These are phyloP conservation scores for Rhodotorula sp. DNA, from an alignment of 1,284 basidiomycete species.

Conservation along the genomic window DNA sequence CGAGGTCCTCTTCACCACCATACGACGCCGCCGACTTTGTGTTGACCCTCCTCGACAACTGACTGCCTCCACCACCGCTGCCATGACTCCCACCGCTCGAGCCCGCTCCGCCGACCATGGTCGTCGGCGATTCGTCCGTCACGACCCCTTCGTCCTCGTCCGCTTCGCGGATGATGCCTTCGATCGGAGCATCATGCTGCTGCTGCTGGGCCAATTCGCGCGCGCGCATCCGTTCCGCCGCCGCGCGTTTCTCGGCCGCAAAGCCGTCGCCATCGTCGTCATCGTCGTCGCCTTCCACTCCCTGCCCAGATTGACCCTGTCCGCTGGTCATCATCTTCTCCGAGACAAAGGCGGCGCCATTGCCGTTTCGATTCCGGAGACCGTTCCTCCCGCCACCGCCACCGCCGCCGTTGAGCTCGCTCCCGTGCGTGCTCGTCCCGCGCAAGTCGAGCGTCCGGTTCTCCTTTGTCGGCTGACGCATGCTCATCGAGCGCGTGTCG, in stretches of 20 bases:
- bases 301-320: not conserved
- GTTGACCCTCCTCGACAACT: not conserved
- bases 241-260: not conserved
- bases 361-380: not conserved
- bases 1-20: not conserved
- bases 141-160: conserved; percentile 12
- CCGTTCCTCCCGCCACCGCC: not conserved
- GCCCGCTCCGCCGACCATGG: not conserved
- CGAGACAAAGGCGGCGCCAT: not conserved
- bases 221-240: not conserved
- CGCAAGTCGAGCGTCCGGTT: conserved; percentile 19
- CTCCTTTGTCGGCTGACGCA: conserved; percentile 20
- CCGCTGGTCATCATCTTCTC: not conserved
- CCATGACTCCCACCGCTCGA: not conserved
- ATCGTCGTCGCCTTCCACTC: not conserved
- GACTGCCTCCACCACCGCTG: not conserved
- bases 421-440: conserved; percentile 6
- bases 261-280: not conserved
- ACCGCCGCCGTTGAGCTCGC: not conserved
- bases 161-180: not conserved
- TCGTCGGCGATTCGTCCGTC: conserved; percentile 6
- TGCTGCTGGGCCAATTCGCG: not conserved
- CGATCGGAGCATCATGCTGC: not conserved
- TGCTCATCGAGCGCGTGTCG: conserved; percentile 7
- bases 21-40: not conserved